Conservation (phyloP, 2,329 filamentous ascomycete species). For the Arthrobotrys sphaeroides region DNA sequence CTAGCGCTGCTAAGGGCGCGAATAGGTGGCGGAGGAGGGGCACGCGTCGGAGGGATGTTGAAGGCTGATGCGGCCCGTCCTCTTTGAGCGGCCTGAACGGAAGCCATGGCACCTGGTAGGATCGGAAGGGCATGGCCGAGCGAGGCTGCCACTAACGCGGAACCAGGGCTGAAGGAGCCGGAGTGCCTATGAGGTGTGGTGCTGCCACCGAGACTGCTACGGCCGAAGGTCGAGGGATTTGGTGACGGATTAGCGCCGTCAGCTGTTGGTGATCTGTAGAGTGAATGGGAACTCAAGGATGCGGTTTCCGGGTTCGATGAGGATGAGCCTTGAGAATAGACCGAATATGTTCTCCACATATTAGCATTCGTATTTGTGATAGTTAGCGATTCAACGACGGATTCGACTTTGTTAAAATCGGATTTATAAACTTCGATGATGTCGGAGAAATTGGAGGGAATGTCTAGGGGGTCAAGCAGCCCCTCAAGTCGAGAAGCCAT, state of each 20-base stretch:
- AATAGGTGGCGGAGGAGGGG: slow-evolving; percentile 44
- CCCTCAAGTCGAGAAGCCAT: slow-evolving; percentile 84
- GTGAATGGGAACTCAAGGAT: slow-evolving; percentile 41
- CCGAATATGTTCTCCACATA: slow-evolving; percentile 50
- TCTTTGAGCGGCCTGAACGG: slow-evolving; percentile 29
- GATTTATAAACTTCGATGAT: slow-evolving; percentile 80
- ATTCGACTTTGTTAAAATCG: slow-evolving; percentile 78
- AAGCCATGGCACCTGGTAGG: slow-evolving; percentile 34
- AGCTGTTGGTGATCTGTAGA: slow-evolving; percentile 40
- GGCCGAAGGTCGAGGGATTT: slow-evolving; percentile 38
- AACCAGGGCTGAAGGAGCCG: slow-evolving; percentile 44
- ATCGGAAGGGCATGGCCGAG: slow-evolving; percentile 46
- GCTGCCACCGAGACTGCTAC: slow-evolving; percentile 34
- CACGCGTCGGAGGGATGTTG: slow-evolving; percentile 42
- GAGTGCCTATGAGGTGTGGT: slow-evolving; percentile 43
- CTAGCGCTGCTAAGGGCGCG: slow-evolving; percentile 42
- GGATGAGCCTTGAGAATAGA: slow-evolving; percentile 61
- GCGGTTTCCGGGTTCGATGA: slow-evolving; percentile 41
- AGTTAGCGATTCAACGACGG: slow-evolving; percentile 59
- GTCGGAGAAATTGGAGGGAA: slow-evolving; percentile 74
- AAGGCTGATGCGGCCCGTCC: slow-evolving; percentile 40
- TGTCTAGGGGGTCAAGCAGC: slow-evolving; percentile 73
- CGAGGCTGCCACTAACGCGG: slow-evolving; percentile 39
- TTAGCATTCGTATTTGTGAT: slow-evolving; percentile 50
- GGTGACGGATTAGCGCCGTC: slow-evolving; percentile 29